Evolutionary conservation across 257 asterid species (phyloP), one percentile per base, ranked within the genome.

Genomic region (Lavandula angustifolia): DNA sequence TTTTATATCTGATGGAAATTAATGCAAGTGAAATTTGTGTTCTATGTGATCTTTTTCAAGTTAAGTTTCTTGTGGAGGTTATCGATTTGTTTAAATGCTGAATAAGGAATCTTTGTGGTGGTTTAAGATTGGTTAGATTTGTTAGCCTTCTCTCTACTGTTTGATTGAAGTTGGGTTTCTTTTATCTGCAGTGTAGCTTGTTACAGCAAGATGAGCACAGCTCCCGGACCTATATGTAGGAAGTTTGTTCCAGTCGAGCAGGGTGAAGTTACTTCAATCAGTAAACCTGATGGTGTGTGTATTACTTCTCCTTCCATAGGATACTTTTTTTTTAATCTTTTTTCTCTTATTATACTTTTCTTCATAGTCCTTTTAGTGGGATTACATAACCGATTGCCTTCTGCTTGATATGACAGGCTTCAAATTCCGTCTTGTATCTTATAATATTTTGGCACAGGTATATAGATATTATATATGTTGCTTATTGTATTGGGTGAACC

Each of bases 391-490:
- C 40, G 54, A 62, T 54, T 65, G 53, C 60, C 64, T 54, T 54
- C 31, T 76, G 57, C 53, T 42, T 31, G 33, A 42, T 50, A 3
- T 75, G 66, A 4, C 95, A 92, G 98, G 86, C 73, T 76, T 70
- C 76, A 87, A 68, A 64, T 87, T 92, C 83, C 80, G 94, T 60
- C 78, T 92, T 43, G 92, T 87, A 14, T 89, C 99, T 27, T 92
- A 92, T 68, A 92, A 92, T 76, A 79, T 87, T 60, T 77, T 92
- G 83, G 97, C 96, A 70, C 99, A 89, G 96, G 96, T 92, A 77
- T 55, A 64, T n/a, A 12, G 16, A 37, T 37, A 52, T 48, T 64
- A 49, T n/a, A n/a, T n/a, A n/a, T 5, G 10, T 64, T 44, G 29
- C 6, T 17, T 43, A 35, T 46, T 50, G 64, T 54, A 56, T 67